Evolutionary conservation across 2,329 filamentous ascomycete genomes (phyloP).

Genomic region (Fusarium compactum): DNA sequence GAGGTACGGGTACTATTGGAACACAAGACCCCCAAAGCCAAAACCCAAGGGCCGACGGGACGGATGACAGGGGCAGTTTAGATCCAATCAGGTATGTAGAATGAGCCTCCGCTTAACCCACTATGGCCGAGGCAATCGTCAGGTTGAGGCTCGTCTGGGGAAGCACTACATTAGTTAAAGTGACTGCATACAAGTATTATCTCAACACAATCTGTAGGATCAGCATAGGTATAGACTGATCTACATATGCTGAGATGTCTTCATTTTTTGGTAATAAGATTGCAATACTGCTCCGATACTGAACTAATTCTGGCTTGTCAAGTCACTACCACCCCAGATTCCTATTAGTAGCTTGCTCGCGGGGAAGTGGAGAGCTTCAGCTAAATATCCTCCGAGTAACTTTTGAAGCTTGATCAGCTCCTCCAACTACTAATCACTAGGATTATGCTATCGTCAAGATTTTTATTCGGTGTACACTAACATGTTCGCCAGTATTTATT

Average conservation of each 20-base stretch:
- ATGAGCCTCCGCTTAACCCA: constrained; percentile 2
- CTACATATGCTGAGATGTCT: background rate
- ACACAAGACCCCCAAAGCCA: background rate
- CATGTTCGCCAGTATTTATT: background rate
- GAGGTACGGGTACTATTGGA: constrained; percentile 34
- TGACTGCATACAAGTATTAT: background rate
- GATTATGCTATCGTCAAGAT: background rate
- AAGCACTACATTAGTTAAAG: background rate
- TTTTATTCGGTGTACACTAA: background rate
- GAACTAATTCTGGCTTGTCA: background rate
- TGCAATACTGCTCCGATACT: background rate
- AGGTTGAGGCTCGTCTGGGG: constrained; percentile 35
- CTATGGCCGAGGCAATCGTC: constrained; percentile 33
- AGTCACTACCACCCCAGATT: constrained; percentile 16
- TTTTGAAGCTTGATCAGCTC: background rate
- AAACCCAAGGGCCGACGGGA: constrained; percentile 27
- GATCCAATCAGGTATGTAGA: constrained; percentile 12
- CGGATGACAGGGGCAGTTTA: background rate
- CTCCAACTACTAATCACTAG: background rate
- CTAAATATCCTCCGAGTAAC: background rate
- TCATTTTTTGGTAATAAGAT: background rate
- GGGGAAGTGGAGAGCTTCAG: constrained; percentile 34
- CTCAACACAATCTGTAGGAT: background rate
- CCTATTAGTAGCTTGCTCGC: background rate
- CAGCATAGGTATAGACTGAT: background rate